Conservation (phyloP, 2,329 filamentous ascomycete species). For the Xylaria sp. region DNA sequence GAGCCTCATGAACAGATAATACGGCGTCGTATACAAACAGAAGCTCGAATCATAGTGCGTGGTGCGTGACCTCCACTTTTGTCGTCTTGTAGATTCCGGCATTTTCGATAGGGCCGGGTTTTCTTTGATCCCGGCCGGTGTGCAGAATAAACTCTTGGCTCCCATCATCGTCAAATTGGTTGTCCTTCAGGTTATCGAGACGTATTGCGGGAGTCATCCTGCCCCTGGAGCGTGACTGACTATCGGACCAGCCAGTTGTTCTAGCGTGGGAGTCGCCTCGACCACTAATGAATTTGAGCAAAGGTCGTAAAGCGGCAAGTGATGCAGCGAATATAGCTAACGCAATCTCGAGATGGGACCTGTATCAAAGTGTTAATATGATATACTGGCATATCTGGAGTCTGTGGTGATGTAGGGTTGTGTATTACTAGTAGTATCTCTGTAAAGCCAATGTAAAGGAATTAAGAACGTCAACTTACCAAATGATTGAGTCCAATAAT, state of each 20-base stretch:
- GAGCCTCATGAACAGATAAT: neutral
- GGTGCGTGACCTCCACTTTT: constrained; percentile 25
- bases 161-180: constrained; percentile 20
- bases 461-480: constrained; percentile 8
- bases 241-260: constrained; percentile 10
- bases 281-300: constrained; percentile 23
- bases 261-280: constrained; percentile 1
- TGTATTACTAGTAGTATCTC: neutral
- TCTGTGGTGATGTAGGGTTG: neutral
- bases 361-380: neutral
- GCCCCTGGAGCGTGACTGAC: constrained; percentile 11
- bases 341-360: constrained; percentile 34
- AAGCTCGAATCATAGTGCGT: constrained; percentile 9
- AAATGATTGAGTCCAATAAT: constrained; percentile 32
- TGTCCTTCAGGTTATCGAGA: constrained; percentile 29
- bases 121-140: constrained; percentile 7
- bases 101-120: neutral
- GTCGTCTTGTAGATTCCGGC: constrained; percentile 31
- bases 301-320: constrained; percentile 21
- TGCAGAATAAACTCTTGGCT: constrained; percentile 30
- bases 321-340: constrained; percentile 33
- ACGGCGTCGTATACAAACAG: neutral
- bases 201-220: constrained; percentile 23
- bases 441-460: neutral
- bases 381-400: neutral